Evolutionary conservation across 352 stramenopile species (phyloP).

Genomic region (Phytopythium helicoides): DNA sequence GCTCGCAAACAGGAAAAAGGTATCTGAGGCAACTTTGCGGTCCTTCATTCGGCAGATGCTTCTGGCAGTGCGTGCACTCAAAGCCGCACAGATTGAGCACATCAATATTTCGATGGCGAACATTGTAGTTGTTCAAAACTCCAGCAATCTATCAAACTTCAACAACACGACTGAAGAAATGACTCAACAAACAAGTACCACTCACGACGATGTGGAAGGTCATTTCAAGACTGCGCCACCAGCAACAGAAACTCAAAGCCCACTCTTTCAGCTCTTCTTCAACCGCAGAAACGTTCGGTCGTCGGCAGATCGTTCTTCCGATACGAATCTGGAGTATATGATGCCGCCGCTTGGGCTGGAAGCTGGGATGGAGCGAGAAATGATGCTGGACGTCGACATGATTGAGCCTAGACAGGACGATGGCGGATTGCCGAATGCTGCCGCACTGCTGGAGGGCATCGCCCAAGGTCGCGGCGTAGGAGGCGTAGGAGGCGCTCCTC

Average conservation of each 20-base stretch:
- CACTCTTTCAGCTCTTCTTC: conserved; percentile 40
- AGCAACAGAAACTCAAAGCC: neutral
- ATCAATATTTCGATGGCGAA: conserved; percentile 48
- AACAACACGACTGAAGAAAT: neutral
- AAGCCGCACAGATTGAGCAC: conserved; percentile 39
- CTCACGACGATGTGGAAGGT: neutral
- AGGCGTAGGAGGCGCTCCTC: conserved; percentile 5
- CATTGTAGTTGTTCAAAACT: conserved; percentile 40
- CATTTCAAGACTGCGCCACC: neutral
- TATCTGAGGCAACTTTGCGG: conserved; percentile 37
- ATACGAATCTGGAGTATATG: conserved; percentile 5
- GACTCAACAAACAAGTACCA: neutral
- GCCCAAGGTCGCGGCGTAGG: conserved; percentile 6
- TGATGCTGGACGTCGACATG: conserved; percentile 11
- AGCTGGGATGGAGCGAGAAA: conserved; percentile 13
- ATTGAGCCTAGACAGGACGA: conserved; percentile 10
- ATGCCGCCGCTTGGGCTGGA: conserved; percentile 11
- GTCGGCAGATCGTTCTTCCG: neutral
- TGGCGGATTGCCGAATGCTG: conserved; percentile 7
- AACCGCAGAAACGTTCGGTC: conserved; percentile 24
- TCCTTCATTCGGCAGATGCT: conserved; percentile 66
- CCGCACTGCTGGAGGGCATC: neutral
- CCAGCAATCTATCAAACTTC: neutral
- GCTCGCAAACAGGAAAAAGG: conserved; percentile 23
- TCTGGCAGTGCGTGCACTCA: conserved; percentile 52